These are phyloP conservation scores for Candida tunisiensis DNA, from an alignment of 1,139 yeast genomes.

Conservation along the genomic window DNA sequence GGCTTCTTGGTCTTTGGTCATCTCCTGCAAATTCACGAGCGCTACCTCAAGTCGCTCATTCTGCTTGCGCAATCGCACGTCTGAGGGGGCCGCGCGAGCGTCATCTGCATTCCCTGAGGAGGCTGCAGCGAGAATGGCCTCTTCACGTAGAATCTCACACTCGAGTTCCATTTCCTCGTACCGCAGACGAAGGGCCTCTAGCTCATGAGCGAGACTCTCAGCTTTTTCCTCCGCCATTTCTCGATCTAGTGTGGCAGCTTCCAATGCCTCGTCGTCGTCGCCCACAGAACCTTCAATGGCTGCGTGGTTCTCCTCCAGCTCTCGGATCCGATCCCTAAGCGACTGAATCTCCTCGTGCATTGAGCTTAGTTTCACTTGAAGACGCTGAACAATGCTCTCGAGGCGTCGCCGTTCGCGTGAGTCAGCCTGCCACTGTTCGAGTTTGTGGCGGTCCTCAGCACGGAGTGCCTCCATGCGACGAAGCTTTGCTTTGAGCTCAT, in stretches of 20 bases:
- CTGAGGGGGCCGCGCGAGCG: constrained; percentile 11
- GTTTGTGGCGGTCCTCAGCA: constrained; percentile 12
- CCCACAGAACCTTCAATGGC: constrained; percentile 21
- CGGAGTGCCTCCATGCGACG: constrained; percentile 16
- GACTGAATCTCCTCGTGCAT: constrained; percentile 20
- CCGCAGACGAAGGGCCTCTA: constrained; percentile 19
- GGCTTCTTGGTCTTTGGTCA: constrained; percentile 3
- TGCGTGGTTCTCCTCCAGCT: constrained; percentile 14
- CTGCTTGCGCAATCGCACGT: constrained; percentile 23
- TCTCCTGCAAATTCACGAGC: constrained; percentile 17
- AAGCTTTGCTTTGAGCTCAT: constrained; percentile 14
- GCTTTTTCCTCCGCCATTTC: constrained; percentile 30
- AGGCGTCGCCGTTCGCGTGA: constrained; percentile 14
- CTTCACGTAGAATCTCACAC: constrained; percentile 28
- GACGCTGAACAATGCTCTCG: constrained; percentile 24
- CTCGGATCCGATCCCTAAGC: constrained; percentile 10
- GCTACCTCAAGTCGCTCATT: constrained; percentile 26
- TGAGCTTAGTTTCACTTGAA: constrained; percentile 16
- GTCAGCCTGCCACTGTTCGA: constrained; percentile 9
- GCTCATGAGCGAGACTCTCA: constrained; percentile 18
- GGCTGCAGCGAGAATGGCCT: constrained; percentile 20
- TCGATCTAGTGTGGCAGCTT: constrained; percentile 33
- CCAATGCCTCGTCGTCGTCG: constrained; percentile 28
- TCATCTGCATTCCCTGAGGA: no score
- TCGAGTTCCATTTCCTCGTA: constrained; percentile 27